Evolutionary conservation across 495 filamentous ascomycete genomes (phyloP).

Genomic region (Aspergillus bridgeri): DNA sequence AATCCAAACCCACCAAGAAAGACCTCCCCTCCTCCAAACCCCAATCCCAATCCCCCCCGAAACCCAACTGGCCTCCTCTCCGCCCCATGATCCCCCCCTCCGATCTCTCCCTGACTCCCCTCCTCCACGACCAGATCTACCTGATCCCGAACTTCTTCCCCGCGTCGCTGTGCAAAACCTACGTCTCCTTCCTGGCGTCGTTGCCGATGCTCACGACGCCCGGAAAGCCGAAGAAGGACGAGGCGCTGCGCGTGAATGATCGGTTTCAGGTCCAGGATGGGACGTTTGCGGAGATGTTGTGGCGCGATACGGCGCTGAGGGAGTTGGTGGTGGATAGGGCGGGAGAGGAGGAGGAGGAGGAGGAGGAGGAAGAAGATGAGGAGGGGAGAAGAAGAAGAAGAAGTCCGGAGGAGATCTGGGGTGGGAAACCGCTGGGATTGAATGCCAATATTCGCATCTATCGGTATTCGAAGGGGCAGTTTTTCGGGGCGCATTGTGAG

Average conservation of each 20-base stretch:
- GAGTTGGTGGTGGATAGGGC: conserved; percentile 24
- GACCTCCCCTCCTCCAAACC: conserved; percentile 16
- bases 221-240: conserved; percentile 76
- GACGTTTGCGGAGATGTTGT: conserved; percentile 70
- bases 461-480: conserved; percentile 82
- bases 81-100: conserved; percentile 65
- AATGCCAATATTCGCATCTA: conserved; percentile 91
- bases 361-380: not conserved
- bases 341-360: conserved; percentile 46
- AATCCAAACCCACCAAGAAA: conserved; percentile 22
- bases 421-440: conserved; percentile 77
- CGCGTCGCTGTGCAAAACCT: conserved; percentile 72
- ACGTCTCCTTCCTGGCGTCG: conserved; percentile 71
- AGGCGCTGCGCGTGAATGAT: conserved; percentile 87
- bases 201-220: conserved; percentile 79
- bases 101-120: conserved; percentile 56
- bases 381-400: conserved; percentile 9
- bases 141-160: conserved; percentile 77
- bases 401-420: conserved; percentile 54
- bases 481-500: conserved; percentile 85
- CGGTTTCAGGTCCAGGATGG: conserved; percentile 81
- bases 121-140: conserved; percentile 68
- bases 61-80: conserved; percentile 75
- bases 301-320: conserved; percentile 46
- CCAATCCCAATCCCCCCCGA: conserved; percentile 14